These are phyloP conservation scores for Penicillium sp. DNA, from an alignment of 2,329 filamentous ascomycete genomes.

Conservation along the genomic window DNA sequence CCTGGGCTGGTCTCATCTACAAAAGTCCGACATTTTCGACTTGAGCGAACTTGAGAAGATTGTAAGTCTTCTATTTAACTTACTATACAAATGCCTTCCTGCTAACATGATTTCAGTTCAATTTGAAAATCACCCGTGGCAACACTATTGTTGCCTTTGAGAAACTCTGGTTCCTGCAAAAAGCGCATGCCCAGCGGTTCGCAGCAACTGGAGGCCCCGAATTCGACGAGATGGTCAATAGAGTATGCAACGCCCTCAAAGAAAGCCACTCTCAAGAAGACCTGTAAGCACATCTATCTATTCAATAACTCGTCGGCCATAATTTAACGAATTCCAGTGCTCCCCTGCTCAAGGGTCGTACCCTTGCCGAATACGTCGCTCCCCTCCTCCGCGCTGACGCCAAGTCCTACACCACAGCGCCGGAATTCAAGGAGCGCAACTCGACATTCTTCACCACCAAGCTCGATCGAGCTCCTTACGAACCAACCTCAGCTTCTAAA, in stretches of 20 bases:
- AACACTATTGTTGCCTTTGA: conserved; percentile 79
- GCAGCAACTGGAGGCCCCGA: conserved; percentile 47
- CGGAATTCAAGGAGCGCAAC: conserved; percentile 58
- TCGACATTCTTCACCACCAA: conserved; percentile 57
- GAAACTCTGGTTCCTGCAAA: conserved; percentile 80
- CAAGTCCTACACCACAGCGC: conserved; percentile 58
- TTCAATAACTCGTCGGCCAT: not conserved
- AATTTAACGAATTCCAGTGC: conserved; percentile 17
- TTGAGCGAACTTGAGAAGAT: conserved; percentile 69
- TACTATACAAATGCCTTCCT: not conserved
- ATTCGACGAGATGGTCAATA: conserved; percentile 42
- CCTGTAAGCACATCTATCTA: conserved; percentile 26
- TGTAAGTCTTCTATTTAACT: conserved; percentile 47
- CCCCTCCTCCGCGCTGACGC: conserved; percentile 55
- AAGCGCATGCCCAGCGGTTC: conserved; percentile 60
- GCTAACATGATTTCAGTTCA: conserved; percentile 58
- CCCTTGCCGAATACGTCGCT: conserved; percentile 50
- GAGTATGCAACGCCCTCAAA: conserved; percentile 29
- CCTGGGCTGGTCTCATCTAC: conserved; percentile 75
- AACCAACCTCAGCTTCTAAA: conserved; percentile 15
- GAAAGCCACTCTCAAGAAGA: conserved; percentile 22
- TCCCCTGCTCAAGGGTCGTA: conserved; percentile 31
- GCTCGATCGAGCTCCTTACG: conserved; percentile 28
- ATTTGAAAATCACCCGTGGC: conserved; percentile 84
- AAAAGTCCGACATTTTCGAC: conserved; percentile 68